Conservation (phyloP, 1,284 basidiomycete species). For the Amylostereum areolatum region DNA sequence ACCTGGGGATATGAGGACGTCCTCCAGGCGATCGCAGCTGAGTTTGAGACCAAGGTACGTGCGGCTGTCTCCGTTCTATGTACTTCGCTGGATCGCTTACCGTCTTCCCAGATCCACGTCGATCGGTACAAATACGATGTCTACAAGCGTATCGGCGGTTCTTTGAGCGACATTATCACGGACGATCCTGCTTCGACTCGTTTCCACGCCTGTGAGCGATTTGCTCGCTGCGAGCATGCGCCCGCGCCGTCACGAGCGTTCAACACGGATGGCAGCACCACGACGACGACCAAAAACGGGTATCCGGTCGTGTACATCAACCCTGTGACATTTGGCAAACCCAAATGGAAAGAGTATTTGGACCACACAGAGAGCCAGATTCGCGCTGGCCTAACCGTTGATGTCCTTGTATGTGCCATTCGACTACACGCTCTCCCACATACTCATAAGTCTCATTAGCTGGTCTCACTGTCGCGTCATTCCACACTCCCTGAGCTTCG, state of each 20-base stretch:
- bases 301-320: conserved; percentile 73
- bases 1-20: conserved; percentile 92
- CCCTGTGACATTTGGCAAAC: conserved; percentile 57
- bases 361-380: conserved; percentile 39
- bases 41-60: conserved; percentile 57
- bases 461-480: conserved; percentile 80
- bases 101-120: conserved; percentile 64
- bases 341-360: conserved; percentile 60
- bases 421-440: background rate
- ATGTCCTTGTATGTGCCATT: conserved; percentile 47
- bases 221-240: conserved; percentile 57
- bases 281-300: conserved; percentile 22
- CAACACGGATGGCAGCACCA: conserved; percentile 1
- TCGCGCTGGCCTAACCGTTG: conserved; percentile 38
- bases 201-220: conserved; percentile 90
- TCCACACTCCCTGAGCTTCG: conserved; percentile 82
- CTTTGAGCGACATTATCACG: conserved; percentile 62
- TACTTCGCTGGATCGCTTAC: background rate
- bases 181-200: conserved; percentile 54
- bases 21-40: conserved; percentile 63
- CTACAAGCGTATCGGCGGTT: conserved; percentile 60
- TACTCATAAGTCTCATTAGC: conserved; percentile 34
- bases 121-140: conserved; percentile 82
- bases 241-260: conserved; percentile 16
- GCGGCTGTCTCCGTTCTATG: background rate